Conservation (phyloP, 1,284 basidiomycete species). For the Grifola frondosa region DNA sequence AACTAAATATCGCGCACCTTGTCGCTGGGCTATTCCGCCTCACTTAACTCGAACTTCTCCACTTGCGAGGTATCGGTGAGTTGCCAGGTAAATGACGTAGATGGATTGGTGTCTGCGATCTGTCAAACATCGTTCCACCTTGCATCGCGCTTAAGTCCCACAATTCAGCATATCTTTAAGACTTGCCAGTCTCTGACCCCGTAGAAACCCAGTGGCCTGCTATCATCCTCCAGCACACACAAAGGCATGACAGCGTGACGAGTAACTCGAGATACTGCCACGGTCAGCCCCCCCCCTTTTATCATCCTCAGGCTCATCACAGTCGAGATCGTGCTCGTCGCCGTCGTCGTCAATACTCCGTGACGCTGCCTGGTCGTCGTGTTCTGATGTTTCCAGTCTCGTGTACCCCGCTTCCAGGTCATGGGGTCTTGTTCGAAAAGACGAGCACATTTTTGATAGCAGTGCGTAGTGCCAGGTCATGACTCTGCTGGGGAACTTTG, state of each 20-base stretch:
- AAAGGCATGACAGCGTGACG: no score
- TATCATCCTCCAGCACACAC: constrained; percentile 63
- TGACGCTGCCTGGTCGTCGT: no score
- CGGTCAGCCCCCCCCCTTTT: no score
- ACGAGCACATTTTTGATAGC: constrained; percentile 1
- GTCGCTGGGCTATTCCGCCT: constrained; percentile 80
- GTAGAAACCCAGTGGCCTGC: constrained; percentile 70
- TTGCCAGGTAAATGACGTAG: constrained; percentile 72
- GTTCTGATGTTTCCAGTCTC: no score
- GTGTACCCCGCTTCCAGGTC: no score
- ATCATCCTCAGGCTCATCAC: no score
- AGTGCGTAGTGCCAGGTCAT: neutral
- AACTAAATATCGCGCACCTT: constrained; percentile 53
- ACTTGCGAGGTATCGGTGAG: constrained; percentile 84
- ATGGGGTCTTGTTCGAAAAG: no score
- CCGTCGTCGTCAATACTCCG: no score
- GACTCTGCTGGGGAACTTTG: constrained; percentile 2
- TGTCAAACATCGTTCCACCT: no score
- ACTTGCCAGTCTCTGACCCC: constrained; percentile 68
- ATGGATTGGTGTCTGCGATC: constrained; percentile 81
- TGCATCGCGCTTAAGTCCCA: no score
- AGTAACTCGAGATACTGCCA: no score
- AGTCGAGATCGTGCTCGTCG: no score
- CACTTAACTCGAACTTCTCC: constrained; percentile 89
- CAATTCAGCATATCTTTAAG: constrained; percentile 57